These are phyloP conservation scores for Nakaseomyces uthaithaninus DNA, from an alignment of 1,139 yeast species.

Conservation along the genomic window DNA sequence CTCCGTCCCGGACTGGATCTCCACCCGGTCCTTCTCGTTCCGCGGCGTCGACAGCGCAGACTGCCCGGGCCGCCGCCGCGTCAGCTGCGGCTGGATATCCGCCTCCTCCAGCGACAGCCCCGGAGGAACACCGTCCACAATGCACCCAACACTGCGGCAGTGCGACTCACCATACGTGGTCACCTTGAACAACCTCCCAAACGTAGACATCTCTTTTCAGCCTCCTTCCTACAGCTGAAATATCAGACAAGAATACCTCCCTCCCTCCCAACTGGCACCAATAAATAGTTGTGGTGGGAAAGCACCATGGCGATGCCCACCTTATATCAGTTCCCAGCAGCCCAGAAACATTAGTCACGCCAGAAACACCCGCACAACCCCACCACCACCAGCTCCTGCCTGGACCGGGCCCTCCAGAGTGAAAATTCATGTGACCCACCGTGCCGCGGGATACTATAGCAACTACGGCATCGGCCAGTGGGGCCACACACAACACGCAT, in stretches of 20 bases:
- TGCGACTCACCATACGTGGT: conserved; percentile 98
- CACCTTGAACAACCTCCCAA: conserved; percentile 58
- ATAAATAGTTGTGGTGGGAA: too few species aligned
- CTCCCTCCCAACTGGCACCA: background rate
- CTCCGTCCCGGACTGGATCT: conserved; percentile 92
- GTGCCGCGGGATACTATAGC: too few species aligned
- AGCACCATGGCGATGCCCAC: too few species aligned
- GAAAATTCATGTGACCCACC: too few species aligned
- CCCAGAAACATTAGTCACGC: too few species aligned
- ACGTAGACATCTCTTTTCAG: conserved; percentile 49
- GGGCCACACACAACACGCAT: too few species aligned
- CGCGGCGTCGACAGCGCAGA: conserved; percentile 87
- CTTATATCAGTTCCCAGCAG: too few species aligned
- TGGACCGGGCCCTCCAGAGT: too few species aligned
- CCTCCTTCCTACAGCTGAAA: too few species aligned
- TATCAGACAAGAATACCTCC: background rate
- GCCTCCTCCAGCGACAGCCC: conserved; percentile 76
- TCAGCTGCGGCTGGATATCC: conserved; percentile 90
- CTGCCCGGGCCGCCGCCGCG: conserved; percentile 97
- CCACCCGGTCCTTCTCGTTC: conserved; percentile 87
- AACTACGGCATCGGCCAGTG: too few species aligned
- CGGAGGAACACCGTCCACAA: conserved; percentile 97
- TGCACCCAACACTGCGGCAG: conserved; percentile 97
- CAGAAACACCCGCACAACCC: too few species aligned
- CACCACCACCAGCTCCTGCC: too few species aligned